Evolutionary conservation across 2,329 filamentous ascomycete genomes (phyloP).

Genomic region (Lasiodiplodia theobromae): DNA sequence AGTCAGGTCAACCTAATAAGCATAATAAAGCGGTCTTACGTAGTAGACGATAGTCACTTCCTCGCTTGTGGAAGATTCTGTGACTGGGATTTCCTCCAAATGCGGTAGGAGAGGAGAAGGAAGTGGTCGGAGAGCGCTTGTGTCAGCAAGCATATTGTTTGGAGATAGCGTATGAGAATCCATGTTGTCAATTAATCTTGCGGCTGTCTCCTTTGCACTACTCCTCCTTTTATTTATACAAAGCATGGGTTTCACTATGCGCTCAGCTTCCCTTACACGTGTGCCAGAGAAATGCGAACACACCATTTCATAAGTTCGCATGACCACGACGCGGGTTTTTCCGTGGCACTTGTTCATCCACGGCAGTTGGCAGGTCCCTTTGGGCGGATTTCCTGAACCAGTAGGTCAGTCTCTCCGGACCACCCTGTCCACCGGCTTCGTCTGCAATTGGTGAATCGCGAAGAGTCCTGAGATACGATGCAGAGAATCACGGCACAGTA

Average conservation of each 20-base stretch:
- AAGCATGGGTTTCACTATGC: background rate
- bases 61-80: background rate
- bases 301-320: background rate
- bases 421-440: background rate
- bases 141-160: background rate
- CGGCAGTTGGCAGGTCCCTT: background rate
- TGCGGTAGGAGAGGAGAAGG: background rate
- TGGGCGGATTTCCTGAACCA: background rate
- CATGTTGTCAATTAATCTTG: background rate
- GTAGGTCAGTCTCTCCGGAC: background rate
- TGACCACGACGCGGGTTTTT: background rate
- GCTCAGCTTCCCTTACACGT: background rate
- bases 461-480: background rate
- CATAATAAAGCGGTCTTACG: background rate
- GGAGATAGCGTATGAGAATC: background rate
- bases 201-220: background rate
- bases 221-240: background rate
- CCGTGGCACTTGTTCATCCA: background rate
- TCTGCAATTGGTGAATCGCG: background rate
- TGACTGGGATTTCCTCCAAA: background rate
- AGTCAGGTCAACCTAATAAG: background rate
- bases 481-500: background rate
- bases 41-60: background rate
- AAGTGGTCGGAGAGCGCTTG: background rate
- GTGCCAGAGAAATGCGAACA: background rate